Percentiles rank a stretch among this genome's conserved stretches.
Conservation (phyloP, 768 basidiomycete genomes). For the Arthromyces matolae region DNA sequence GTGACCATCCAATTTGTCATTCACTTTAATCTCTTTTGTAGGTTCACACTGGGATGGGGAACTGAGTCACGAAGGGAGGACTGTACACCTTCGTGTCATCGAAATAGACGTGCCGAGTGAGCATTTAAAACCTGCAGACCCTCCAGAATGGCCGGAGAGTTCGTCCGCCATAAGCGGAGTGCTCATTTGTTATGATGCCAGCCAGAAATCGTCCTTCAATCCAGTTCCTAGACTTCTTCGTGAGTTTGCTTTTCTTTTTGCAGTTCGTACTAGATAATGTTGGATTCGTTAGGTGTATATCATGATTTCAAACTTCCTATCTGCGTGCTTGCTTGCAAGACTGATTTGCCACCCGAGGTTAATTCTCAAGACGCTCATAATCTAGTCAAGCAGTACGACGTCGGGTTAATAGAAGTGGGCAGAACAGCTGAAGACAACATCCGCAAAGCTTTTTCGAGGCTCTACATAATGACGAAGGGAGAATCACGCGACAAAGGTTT, state of each 20-base stretch:
- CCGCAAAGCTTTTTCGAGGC: constrained; percentile 66
- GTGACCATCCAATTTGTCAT: background rate
- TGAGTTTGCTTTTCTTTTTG: constrained; percentile 47
- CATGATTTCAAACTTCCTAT: constrained; percentile 54
- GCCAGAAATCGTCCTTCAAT: constrained; percentile 54
- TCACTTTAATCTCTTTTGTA: constrained; percentile 14
- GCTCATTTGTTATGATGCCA: constrained; percentile 83
- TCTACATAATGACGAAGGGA: constrained; percentile 60
- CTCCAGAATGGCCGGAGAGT: constrained; percentile 40
- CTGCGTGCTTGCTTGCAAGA: constrained; percentile 86
- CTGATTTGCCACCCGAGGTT: constrained; percentile 60
- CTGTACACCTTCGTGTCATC: constrained; percentile 46
- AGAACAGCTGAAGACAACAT: constrained; percentile 59
- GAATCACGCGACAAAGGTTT: constrained; percentile 51
- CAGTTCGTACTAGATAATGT: background rate
- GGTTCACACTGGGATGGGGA: constrained; percentile 34
- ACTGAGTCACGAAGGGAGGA: constrained; percentile 29
- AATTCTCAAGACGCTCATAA: constrained; percentile 50
- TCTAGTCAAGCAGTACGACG: constrained; percentile 59
- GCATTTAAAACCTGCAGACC: constrained; percentile 2
- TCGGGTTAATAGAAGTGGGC: constrained; percentile 76
- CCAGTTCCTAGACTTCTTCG: constrained; percentile 68
- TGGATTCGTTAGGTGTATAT: constrained; percentile 47
- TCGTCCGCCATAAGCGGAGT: constrained; percentile 69
- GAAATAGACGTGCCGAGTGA: constrained; percentile 47